phyloP scores from a whole-genome alignment of 2,329 filamentous ascomycete species.

The Ilyonectria destructans region DNA sequence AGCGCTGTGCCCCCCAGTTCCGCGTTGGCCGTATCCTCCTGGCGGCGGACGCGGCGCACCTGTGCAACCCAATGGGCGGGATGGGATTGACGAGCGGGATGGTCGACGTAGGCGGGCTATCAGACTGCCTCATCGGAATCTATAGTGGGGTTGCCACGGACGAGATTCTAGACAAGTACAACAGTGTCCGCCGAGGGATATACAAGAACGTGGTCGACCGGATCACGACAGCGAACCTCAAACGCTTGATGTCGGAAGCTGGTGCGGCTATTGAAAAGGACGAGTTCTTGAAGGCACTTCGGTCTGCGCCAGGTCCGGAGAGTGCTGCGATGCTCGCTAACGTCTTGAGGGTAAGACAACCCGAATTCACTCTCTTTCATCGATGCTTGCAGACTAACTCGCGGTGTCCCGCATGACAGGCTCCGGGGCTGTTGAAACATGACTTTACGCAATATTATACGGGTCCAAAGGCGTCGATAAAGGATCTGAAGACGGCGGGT shows the following conservation, averaged over 20 bases:
- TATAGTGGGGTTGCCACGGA: neutral
- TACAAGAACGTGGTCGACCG: neutral
- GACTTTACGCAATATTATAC: neutral
- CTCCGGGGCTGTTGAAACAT: neutral
- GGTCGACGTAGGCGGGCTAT: slow-evolving; percentile 9
- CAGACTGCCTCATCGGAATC: slow-evolving; percentile 15
- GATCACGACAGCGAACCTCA: neutral
- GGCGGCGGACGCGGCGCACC: slow-evolving; percentile 14
- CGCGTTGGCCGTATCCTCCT: slow-evolving; percentile 11
- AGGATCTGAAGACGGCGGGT: neutral
- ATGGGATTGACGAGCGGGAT: slow-evolving; percentile 4
- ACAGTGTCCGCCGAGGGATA: slow-evolving; percentile 38
- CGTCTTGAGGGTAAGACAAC: neutral
- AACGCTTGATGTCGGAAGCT: neutral
- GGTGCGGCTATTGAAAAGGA: neutral
- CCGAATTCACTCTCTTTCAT: neutral
- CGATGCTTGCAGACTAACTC: neutral
- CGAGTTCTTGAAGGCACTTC: neutral
- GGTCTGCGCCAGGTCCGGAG: neutral
- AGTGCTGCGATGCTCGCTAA: neutral
- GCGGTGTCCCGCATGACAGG: neutral
- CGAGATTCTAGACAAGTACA: slow-evolving; percentile 10
- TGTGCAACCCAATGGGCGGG: slow-evolving; percentile 23
- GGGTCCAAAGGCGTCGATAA: neutral
- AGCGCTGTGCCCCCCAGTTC: slow-evolving; percentile 4